Conservation (phyloP, 2,329 filamentous ascomycete species). For the Fusarium chlamydosporum region DNA sequence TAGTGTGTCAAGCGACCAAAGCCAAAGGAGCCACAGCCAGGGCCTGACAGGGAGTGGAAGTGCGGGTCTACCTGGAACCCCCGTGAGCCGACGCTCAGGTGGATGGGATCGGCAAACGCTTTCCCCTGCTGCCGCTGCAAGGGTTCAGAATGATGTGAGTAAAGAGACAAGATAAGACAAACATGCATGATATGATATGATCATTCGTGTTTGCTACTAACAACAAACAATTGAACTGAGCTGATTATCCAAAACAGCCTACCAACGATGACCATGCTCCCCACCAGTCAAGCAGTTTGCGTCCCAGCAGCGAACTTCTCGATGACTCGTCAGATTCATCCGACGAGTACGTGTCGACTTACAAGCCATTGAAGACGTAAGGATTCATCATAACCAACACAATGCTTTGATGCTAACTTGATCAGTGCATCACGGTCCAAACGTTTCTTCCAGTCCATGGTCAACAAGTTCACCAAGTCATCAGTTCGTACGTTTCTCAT, state of each 20-base stretch:
- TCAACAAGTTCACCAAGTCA: constrained; percentile 44
- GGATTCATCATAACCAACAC: constrained; percentile 1
- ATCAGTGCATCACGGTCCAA: constrained; percentile 40
- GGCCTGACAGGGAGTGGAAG: constrained; percentile 9
- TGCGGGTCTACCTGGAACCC: constrained; percentile 43
- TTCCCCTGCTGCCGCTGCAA: constrained; percentile 39
- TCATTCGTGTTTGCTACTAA: background rate
- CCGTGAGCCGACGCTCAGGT: constrained; percentile 41
- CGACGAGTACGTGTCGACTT: constrained; percentile 39
- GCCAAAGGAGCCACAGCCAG: background rate
- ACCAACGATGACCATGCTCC: constrained; percentile 23
- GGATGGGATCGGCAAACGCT: constrained; percentile 47
- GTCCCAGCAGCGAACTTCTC: constrained; percentile 18
- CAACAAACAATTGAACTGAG: background rate
- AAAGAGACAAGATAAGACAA: background rate
- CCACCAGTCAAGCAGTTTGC: constrained; percentile 21
- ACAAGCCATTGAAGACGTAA: constrained; percentile 40
- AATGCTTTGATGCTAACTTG: constrained; percentile 22
- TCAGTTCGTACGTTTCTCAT: constrained; percentile 37
- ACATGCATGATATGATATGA: background rate
- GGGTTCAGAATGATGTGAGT: constrained; percentile 41
- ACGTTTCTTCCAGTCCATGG: constrained; percentile 44
- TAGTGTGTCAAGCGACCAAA: constrained; percentile 11
- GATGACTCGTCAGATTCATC: constrained; percentile 46
- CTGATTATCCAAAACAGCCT: constrained; percentile 28